Evolutionary conservation across 2,329 filamentous ascomycete species (phyloP), one percentile per base, ranked within the genome.

Genomic region (Nemania sp.): DNA sequence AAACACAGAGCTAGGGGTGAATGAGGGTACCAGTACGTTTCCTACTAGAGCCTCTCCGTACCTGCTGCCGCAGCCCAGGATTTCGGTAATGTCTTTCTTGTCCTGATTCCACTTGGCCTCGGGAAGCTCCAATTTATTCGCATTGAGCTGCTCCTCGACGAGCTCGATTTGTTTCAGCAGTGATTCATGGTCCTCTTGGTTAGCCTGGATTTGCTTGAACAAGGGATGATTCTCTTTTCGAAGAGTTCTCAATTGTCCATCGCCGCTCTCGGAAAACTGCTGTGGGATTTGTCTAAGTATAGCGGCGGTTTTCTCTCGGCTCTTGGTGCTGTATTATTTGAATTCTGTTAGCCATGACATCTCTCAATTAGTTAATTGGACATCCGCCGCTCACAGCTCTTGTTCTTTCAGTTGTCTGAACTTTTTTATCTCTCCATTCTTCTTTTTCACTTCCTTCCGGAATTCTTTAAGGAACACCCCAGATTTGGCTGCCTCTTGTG

Each of bases 51-150:
- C 62, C 55, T 70, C 66, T 30, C 70, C 72, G 26, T 71, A 61
- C 51, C 67, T 54, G 22, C 60, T 65, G n/a, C 71, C 68, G 28
- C 60, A 66, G 6, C 52, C 51, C 14, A 75, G 57, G 28, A 74
- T 39, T 12, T 68, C 65, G 40, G 64, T 65, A 30, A 70, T 63
- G 8, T 69, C 64, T 26, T 65, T 51, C 31, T 66, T 66, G 49
- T 75, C 72, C 43, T 70, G 57, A 49, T 68, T 63, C 72, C 71
- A 73, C 23, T 43, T 60, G 17, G 60, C 59, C 11, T 57, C 57
- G 3, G 68, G 68, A 6, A 66, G 56, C 3, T 61, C 56, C 20
- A 68, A 30, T 22, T 64, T 61, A 5, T 63, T 54, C 6, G 53
- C 49, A 46, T 64, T 56, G 11, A 67, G 59, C 26, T 59, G 61